Evolutionary conservation across 2,329 filamentous ascomycete genomes (phyloP).

Genomic region (Claviceps cyperi): DNA sequence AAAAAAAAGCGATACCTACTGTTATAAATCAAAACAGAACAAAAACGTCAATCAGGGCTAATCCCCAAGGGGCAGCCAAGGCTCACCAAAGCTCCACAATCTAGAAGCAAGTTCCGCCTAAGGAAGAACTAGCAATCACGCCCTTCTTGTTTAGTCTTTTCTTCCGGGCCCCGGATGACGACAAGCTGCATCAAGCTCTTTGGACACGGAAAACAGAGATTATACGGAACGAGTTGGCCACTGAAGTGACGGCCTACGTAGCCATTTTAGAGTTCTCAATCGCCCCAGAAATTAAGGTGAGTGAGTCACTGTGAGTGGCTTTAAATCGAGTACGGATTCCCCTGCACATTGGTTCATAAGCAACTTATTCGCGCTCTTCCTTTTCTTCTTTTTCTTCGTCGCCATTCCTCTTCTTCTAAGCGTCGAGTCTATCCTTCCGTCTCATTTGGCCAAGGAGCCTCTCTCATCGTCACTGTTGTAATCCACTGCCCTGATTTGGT

Average conservation of each 20-base stretch:
- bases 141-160: not conserved
- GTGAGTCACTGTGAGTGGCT: not conserved
- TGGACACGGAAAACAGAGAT: too few species aligned
- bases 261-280: not conserved
- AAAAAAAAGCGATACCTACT: too few species aligned
- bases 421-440: too few species aligned
- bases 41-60: slow-evolving; percentile 3
- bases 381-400: not conserved
- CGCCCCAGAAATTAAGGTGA: not conserved
- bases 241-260: too few species aligned
- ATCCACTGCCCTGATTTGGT: not conserved
- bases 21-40: not conserved
- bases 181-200: not conserved
- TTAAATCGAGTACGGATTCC: not conserved
- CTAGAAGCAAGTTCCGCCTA: not conserved
- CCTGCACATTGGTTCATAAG: not conserved
- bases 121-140: not conserved
- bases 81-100: slow-evolving; percentile 3
- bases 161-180: not conserved
- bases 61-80: slow-evolving; percentile 10
- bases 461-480: not conserved
- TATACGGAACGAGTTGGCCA: not conserved
- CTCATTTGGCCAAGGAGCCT: not conserved
- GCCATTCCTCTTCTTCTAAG: not conserved
- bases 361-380: not conserved